Percentiles rank a stretch among this genome's conserved stretches.
phyloP scores from a whole-genome alignment of 176 grass and related monocot species.

The Luzula sylvatica region DNA sequence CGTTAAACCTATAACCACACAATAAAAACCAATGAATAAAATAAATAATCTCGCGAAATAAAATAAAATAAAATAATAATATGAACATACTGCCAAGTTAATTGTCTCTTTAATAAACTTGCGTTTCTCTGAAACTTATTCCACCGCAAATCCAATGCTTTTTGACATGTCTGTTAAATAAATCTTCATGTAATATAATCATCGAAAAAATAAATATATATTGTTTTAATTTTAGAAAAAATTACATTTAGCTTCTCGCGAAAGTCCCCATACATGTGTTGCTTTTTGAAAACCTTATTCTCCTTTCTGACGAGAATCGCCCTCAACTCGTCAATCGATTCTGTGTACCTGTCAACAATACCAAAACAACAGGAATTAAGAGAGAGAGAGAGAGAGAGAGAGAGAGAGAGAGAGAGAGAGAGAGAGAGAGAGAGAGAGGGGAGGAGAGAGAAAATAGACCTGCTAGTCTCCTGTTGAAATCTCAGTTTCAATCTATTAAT shows the following conservation, averaged over 20 bases:
- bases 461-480: constrained; percentile 72
- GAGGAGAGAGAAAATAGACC: constrained; percentile 35
- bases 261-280: constrained; percentile 56
- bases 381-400: not conserved
- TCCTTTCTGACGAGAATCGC: constrained; percentile 50
- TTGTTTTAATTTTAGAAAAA: not conserved
- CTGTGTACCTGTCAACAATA: constrained; percentile 30
- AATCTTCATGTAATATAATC: not conserved
- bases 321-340: constrained; percentile 78
- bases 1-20: constrained; percentile 61
- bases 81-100: constrained; percentile 78
- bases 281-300: constrained; percentile 48
- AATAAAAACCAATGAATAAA: not conserved
- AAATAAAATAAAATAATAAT: constrained; percentile 7
- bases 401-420: constrained; percentile 16
- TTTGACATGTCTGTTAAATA: constrained; percentile 52
- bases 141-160: constrained; percentile 65
- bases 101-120: constrained; percentile 60
- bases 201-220: not conserved
- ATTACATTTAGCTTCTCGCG: constrained; percentile 78
- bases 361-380: not conserved
- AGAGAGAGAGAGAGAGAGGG: not conserved
- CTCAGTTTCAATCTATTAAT: constrained; percentile 60
- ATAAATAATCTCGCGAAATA: not conserved
- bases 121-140: constrained; percentile 85